Conservation (phyloP, 176 grass and related monocot genomes). For the Avena sativa region DNA sequence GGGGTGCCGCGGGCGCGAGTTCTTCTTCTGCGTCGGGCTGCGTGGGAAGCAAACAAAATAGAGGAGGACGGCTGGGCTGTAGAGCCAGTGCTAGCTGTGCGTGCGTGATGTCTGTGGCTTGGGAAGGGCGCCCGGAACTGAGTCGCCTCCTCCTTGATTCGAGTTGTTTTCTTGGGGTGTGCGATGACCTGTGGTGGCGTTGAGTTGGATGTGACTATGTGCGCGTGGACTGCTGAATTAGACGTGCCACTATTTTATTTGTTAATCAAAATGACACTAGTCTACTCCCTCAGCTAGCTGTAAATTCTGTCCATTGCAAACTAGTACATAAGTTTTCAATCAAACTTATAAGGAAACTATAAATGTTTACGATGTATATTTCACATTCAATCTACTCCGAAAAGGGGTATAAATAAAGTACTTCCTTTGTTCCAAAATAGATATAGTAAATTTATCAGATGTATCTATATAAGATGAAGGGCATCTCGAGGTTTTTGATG, state of each 20-base stretch:
- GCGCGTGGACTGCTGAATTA: neutral
- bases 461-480: too few species aligned
- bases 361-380: too few species aligned
- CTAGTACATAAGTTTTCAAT: too few species aligned
- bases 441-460: too few species aligned
- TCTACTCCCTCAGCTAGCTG: too few species aligned
- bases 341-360: too few species aligned
- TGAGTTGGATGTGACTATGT: neutral
- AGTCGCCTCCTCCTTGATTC: neutral
- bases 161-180: neutral
- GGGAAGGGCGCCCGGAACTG: neutral
- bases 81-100: neutral
- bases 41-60: neutral
- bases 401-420: too few species aligned
- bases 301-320: too few species aligned
- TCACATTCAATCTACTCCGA: too few species aligned
- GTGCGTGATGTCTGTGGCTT: neutral
- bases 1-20: neutral
- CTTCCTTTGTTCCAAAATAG: too few species aligned
- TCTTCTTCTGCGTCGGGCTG: neutral
- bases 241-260: neutral
- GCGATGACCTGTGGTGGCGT: neutral
- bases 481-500: too few species aligned
- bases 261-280: too few species aligned
- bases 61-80: neutral